Base-by-base conservation (phyloP, 192 early-diverging fungal genomes). In the Coemansia aciculifera region DNA sequence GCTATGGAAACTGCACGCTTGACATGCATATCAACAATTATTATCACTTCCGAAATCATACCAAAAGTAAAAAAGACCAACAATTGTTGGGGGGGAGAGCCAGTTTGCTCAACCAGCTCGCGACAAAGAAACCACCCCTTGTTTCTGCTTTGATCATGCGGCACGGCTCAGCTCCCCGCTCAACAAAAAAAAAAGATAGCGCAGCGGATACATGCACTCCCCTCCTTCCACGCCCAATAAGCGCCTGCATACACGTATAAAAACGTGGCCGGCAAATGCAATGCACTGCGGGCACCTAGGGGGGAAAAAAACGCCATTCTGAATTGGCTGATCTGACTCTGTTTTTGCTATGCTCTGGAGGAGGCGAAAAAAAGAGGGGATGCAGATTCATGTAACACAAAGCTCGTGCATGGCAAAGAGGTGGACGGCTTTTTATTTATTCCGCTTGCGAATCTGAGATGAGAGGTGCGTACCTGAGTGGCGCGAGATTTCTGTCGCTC, bases 131-230 rank as follows among this genome's bases (percentile, higher is more conserved):
- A 24, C 10, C 23, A n/a, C n/a, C 52, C 27, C 52, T 17, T 3
- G 27, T 56, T n/a, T 56, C 52, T 52, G 51, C 23, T 52, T 52
- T 52, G 51, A 27, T 27, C 51, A 52, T 27, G 23, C 51, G 51
- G 51, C 9, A 24, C 51, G 24, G 24, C 24, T 23, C 51, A 29
- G 12, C 51, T 52, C 44, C 34, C 5, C 34, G 34, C 34, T 36
- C 34, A 43, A 5, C 15, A 13, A 17, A 17, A 29, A 21, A 4
- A 12, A 17, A n/a, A 54, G 54, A 56, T 56, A 56, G 54, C 54
- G 54, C 54, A 56, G 54, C 54, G n/a, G 27, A 56, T 56, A 32
- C 2, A 31, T 6, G 54, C 54, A 40, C 39, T 13, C 1, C 39
- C 3, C 3, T 3, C 44, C 19, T 2, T 19, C n/a, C 44, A 48